Percentiles rank a stretch among this genome's conserved stretches.
These are phyloP conservation scores for Populus trichocarpa DNA, from an alignment of 441 rosid species.

Conservation along the genomic window DNA sequence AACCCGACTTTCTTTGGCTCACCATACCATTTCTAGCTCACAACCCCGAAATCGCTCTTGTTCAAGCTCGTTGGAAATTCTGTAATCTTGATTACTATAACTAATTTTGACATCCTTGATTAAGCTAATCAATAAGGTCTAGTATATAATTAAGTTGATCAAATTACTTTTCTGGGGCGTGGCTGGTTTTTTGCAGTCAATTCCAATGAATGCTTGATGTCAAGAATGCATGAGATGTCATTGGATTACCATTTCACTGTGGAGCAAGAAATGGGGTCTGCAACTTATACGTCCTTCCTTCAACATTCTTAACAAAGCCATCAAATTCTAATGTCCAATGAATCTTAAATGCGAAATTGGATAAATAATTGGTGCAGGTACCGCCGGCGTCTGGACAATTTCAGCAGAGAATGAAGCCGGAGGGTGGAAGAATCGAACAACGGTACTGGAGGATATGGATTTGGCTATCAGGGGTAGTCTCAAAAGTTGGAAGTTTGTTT, in stretches of 20 bases:
- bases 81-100: conserved; percentile 29
- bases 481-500: conserved; percentile 84
- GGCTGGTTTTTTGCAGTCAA: conserved; percentile 39
- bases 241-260: conserved; percentile 77
- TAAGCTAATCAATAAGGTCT: too few species aligned
- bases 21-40: conserved; percentile 49
- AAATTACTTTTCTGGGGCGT: not conserved
- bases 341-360: not conserved
- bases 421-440: conserved; percentile 95
- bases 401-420: conserved; percentile 82
- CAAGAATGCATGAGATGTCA: conserved; percentile 97
- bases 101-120: too few species aligned
- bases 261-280: conserved; percentile 97
- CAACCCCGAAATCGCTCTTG: conserved; percentile 75
- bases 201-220: conserved; percentile 86
- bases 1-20: conserved; percentile 39
- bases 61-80: conserved; percentile 94
- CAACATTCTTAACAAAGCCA: conserved; percentile 17
- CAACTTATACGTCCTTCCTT: conserved; percentile 77
- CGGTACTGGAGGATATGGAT: conserved; percentile 89
- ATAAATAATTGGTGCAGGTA: conserved; percentile 36
- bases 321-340: not conserved
- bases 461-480: conserved; percentile 88
- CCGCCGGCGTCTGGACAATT: conserved; percentile 93
- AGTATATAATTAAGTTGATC: not conserved